phyloP scores from a whole-genome alignment of 345 rosid genomes.

The Aegle marmelos region DNA sequence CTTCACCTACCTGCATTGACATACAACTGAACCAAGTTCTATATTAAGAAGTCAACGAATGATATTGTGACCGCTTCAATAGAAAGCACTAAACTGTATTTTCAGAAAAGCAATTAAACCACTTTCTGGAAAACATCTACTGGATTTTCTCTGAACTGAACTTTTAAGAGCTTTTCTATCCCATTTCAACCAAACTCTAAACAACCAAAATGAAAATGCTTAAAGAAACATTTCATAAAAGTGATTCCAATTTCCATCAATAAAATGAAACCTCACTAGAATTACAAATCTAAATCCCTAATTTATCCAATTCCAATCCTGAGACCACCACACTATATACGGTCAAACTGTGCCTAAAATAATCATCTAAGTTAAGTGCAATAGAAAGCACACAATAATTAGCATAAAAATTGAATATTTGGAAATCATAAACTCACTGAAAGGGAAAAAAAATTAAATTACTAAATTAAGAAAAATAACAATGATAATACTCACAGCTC shows the following conservation, averaged over 20 bases:
- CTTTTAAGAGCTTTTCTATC: neutral
- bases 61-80: neutral
- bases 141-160: neutral
- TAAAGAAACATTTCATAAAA: neutral
- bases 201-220: neutral
- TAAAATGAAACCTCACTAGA: neutral
- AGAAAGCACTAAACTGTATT: neutral
- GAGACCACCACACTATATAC: neutral
- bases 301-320: neutral
- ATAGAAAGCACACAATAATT: neutral
- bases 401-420: neutral
- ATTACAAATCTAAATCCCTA: neutral
- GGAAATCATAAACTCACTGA: neutral
- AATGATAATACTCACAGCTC: constrained; percentile 45
- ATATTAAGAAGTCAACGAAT: neutral
- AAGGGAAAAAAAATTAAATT: neutral
- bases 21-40: constrained; percentile 18
- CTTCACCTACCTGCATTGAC: constrained; percentile 43
- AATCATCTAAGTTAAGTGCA: neutral
- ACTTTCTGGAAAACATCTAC: neutral
- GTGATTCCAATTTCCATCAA: neutral
- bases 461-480: neutral
- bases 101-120: neutral
- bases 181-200: neutral
- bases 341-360: neutral